Percentiles rank a stretch among this genome's conserved stretches.
phyloP scores from a whole-genome alignment of 768 basidiomycete species.

The Hygrophorus pudorinus region DNA sequence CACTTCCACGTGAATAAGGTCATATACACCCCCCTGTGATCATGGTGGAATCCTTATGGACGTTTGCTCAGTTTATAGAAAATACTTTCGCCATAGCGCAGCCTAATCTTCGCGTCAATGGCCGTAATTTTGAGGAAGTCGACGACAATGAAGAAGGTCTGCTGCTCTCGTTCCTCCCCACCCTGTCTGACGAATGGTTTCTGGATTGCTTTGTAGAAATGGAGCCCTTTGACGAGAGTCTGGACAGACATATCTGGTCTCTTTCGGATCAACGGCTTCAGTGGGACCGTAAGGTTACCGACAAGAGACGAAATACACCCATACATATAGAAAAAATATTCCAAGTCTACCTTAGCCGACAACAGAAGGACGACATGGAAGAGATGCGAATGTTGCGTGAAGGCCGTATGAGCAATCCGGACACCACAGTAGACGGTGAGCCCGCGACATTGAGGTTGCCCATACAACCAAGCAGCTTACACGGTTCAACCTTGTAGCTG shows the following conservation, averaged over 20 bases:
- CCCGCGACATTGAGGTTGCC: not conserved
- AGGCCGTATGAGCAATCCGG: constrained; percentile 10
- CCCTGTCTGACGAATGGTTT: not conserved
- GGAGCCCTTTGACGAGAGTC: constrained; percentile 78
- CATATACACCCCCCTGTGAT: constrained; percentile 3
- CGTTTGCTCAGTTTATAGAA: constrained; percentile 43
- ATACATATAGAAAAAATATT: constrained; percentile 34
- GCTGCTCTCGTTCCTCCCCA: constrained; percentile 4
- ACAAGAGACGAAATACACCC: constrained; percentile 56
- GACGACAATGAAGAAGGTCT: constrained; percentile 45
- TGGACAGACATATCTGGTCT: constrained; percentile 78
- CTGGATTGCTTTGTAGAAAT: constrained; percentile 31
- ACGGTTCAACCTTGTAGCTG: not conserved
- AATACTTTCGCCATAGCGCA: constrained; percentile 50
- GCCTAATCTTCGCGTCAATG: constrained; percentile 73
- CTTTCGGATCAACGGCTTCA: constrained; percentile 64
- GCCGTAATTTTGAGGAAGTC: constrained; percentile 62
- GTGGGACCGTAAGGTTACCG: constrained; percentile 66
- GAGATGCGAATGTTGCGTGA: constrained; percentile 11
- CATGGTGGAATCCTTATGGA: constrained; percentile 6
- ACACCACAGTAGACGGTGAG: constrained; percentile 12
- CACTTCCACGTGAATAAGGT: constrained; percentile 46
- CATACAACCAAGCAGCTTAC: not conserved
- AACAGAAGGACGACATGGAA: constrained; percentile 18
- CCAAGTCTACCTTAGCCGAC: constrained; percentile 20